phyloP scores from a whole-genome alignment of 257 asterid species.

The Thymus quinquecostatus region DNA sequence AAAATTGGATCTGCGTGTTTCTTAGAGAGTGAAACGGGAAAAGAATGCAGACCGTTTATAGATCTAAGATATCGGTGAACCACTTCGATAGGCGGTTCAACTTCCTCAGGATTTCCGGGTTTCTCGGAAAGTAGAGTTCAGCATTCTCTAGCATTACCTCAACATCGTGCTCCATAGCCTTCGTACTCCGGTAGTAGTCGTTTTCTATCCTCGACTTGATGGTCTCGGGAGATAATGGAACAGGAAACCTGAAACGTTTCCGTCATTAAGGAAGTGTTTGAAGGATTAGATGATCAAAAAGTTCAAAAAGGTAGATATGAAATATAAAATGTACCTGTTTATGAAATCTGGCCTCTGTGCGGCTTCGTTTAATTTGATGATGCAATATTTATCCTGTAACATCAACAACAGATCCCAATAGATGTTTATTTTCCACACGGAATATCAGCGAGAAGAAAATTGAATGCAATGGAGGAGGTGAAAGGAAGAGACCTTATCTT shows the following conservation, averaged over 20 bases:
- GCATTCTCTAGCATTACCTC: conserved; percentile 68
- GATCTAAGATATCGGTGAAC: conserved; percentile 45
- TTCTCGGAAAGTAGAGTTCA: conserved; percentile 54
- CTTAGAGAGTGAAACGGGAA: conserved; percentile 14
- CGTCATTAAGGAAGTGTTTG: conserved; percentile 11
- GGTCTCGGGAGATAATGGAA: conserved; percentile 72
- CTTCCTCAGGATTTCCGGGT: conserved; percentile 56
- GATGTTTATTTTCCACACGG: conserved; percentile 2
- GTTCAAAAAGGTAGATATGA: not conserved
- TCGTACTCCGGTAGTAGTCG: conserved; percentile 66
- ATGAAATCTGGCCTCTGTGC: conserved; percentile 63
- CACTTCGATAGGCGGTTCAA: conserved; percentile 55
- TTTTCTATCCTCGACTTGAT: conserved; percentile 69
- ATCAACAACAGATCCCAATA: conserved; percentile 31
- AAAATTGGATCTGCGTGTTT: conserved; percentile 31
- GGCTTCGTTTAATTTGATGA: conserved; percentile 67
- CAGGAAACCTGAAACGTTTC: conserved; percentile 72
- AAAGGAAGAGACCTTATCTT: conserved; percentile 62
- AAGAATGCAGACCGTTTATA: conserved; percentile 30
- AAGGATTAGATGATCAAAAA: no score
- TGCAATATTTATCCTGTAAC: conserved; percentile 74
- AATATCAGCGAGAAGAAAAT: conserved; percentile 9
- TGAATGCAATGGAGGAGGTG: conserved; percentile 14
- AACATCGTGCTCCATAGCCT: conserved; percentile 69
- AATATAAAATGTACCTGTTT: conserved; percentile 57